Evolutionary conservation across 306 rosid genomes (phyloP).

Genomic region (Cicer yamashitae): DNA sequence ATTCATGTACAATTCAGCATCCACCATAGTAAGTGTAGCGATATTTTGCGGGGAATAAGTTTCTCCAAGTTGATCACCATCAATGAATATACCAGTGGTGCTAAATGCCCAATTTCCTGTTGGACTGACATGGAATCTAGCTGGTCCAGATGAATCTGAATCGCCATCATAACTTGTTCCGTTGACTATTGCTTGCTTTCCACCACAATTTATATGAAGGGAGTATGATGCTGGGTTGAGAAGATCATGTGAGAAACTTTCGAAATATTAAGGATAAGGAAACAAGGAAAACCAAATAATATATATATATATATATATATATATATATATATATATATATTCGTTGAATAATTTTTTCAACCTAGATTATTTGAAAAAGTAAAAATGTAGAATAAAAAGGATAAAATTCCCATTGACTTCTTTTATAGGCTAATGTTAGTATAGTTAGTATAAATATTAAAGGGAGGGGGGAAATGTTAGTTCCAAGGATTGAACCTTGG

Average conservation of each 20-base stretch:
- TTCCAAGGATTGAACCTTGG: no score
- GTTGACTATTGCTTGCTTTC: background rate
- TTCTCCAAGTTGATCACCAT: background rate
- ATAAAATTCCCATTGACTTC: background rate
- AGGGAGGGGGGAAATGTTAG: no score
- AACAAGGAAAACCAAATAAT: background rate
- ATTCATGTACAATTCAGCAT: conserved; percentile 51
- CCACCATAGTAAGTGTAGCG: conserved; percentile 9
- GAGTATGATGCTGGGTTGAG: conserved; percentile 14
- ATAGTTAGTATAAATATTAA: no score
- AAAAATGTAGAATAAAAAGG: background rate
- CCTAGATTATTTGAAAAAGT: background rate
- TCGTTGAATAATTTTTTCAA: background rate
- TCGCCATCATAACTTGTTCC: conserved; percentile 10
- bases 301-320: no score
- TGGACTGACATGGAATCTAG: background rate
- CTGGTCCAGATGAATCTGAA: background rate
- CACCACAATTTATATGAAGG: conserved; percentile 52
- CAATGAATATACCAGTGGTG: conserved; percentile 57
- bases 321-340: no score
- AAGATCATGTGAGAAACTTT: background rate
- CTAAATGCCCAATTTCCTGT: conserved; percentile 59
- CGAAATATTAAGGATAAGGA: background rate
- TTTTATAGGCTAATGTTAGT: no score
- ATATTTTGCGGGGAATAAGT: background rate